Base-by-base conservation (phyloP, 2,329 filamentous ascomycete genomes). In the Trichoderma koningii region DNA sequence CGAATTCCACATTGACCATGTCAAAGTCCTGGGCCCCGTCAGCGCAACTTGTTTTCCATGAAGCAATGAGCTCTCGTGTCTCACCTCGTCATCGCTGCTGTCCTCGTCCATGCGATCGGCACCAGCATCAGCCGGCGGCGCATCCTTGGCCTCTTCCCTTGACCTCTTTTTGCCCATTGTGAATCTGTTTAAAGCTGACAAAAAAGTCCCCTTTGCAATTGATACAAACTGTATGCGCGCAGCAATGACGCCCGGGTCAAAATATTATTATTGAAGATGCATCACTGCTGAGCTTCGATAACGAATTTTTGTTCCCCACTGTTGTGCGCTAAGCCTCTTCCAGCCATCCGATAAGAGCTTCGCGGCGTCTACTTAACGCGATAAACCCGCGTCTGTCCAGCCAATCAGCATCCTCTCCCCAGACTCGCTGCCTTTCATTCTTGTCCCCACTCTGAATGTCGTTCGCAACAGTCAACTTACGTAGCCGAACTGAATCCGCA, bases 1-100 rank as follows among this genome's bases (percentile, higher is more conserved):
- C 95, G 73, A 99, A 99, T 70, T 98, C 94, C 65, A 98, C 93
- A 74, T 98, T 89, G 69, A 99, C 87, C 76, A 94, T 90, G 75
- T 97, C 91, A 73, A 93, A 90, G 73, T 97, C 92, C 91, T 96
- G 63, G 6, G 42, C 28, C 28, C 26, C 50, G 63, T 69, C 44
- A 70, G 63, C 59, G 44, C 41, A 30, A 7, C 21, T 42, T 19
- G 34, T 38, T 12, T 12, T 12, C 30, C 12, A 45, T 15, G 26
- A 14, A 55, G 1, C 14, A 7, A 5, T 38, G 34, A 14, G 3
- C 30, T 63, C 41, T 26, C 59, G 3, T 42, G 12, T 14, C 34
- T 71, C 70, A 83, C 85, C 72, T 85, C 84, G 63, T 83, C 82
- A 68, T 85, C 83, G 17, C 82, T 83, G 74, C 78, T 80, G 65